Conservation (phyloP, 345 rosid species). For the Hypericum androsaemum region DNA sequence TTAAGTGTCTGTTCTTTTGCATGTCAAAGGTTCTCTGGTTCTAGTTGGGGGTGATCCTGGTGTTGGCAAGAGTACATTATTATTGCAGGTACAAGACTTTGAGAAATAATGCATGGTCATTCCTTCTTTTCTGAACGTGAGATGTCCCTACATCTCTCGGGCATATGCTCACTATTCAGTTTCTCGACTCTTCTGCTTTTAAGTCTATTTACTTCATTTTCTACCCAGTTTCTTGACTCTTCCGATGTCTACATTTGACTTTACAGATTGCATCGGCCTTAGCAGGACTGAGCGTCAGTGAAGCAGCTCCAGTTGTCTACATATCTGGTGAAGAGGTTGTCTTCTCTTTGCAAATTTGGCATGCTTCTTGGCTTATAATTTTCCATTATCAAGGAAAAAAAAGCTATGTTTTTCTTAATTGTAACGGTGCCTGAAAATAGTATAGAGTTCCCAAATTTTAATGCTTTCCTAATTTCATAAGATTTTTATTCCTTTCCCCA, state of each 20-base stretch:
- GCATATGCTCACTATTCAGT: background rate
- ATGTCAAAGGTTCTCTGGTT: constrained; percentile 57
- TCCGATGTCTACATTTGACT: constrained; percentile 19
- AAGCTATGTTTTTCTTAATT: no score
- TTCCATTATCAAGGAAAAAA: no score
- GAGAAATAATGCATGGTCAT: background rate
- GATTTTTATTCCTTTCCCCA: no score
- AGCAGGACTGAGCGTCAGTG: constrained; percentile 39
- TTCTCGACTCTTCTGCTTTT: background rate
- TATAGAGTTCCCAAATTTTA: no score
- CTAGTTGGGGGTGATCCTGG: constrained; percentile 96
- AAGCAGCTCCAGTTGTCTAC: constrained; percentile 65
- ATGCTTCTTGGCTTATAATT: background rate
- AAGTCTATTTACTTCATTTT: background rate
- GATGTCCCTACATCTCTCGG: no score
- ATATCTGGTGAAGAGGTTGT: constrained; percentile 95
- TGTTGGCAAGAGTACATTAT: constrained; percentile 88
- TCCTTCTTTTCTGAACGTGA: no score
- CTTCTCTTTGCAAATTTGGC: background rate
- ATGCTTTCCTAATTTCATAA: no score
- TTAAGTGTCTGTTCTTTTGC: no score
- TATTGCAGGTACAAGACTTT: constrained; percentile 55
- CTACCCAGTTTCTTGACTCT: constrained; percentile 6
- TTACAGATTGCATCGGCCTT: constrained; percentile 68
- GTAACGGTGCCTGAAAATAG: no score